These are phyloP conservation scores for Letharia columbiana DNA, from an alignment of 495 filamentous ascomycete species.

Conservation along the genomic window DNA sequence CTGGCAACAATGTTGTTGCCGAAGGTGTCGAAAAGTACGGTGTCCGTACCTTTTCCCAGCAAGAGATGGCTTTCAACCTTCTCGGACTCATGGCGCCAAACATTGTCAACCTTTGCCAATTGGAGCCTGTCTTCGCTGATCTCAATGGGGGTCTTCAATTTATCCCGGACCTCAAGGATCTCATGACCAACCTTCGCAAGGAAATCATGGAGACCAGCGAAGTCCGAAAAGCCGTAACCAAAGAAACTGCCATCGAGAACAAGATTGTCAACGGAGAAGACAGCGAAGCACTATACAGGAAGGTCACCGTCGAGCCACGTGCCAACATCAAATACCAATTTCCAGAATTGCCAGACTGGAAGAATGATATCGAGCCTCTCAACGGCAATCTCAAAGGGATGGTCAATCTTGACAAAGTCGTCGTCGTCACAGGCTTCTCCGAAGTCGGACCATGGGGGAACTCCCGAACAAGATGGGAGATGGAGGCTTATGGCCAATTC, in stretches of 20 bases:
- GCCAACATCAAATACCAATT: slow-evolving; percentile 98
- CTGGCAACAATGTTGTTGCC: slow-evolving; percentile 94
- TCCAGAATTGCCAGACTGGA: slow-evolving; percentile 81
- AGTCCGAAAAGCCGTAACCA: slow-evolving; percentile 83
- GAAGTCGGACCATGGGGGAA: slow-evolving; percentile 98
- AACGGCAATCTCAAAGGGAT: slow-evolving; percentile 86
- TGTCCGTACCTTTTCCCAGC: slow-evolving; percentile 96
- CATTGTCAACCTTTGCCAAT: slow-evolving; percentile 92
- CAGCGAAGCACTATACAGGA: slow-evolving; percentile 87
- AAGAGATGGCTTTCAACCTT: slow-evolving; percentile 99
- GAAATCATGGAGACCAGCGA: slow-evolving; percentile 92
- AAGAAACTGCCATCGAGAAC: slow-evolving; percentile 94
- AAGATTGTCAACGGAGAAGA: slow-evolving; percentile 93
- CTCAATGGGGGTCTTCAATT: slow-evolving; percentile 96
- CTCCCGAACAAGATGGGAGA: slow-evolving; percentile 95
- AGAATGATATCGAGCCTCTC: slow-evolving; percentile 79
- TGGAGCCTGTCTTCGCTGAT: slow-evolving; percentile 92
- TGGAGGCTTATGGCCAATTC: slow-evolving; percentile 95
- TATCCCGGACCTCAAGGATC: slow-evolving; percentile 90
- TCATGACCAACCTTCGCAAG: slow-evolving; percentile 83
- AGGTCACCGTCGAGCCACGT: slow-evolving; percentile 82
- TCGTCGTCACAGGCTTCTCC: slow-evolving; percentile 93
- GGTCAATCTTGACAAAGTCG: slow-evolving; percentile 96
- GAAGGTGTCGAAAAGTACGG: slow-evolving; percentile 94
- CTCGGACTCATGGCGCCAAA: slow-evolving; percentile 91